Conservation (phyloP, 106 monocot genomes). For the Vanilla planifolia region DNA sequence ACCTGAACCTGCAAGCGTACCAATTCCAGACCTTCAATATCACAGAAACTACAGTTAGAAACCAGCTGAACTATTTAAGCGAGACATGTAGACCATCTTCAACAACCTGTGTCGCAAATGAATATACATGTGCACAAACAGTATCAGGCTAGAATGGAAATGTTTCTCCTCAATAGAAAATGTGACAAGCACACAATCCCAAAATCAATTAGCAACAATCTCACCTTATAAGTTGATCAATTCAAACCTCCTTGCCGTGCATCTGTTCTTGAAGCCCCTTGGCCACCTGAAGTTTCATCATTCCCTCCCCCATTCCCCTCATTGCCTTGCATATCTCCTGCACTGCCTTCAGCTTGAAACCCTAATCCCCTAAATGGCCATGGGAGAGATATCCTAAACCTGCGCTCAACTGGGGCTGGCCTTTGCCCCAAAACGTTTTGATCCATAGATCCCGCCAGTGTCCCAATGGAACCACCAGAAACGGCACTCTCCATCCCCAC, state of each 20-base stretch:
- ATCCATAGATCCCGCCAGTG: constrained; percentile 1
- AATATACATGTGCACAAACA: too few species aligned
- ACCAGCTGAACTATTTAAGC: too few species aligned
- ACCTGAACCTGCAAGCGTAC: too few species aligned
- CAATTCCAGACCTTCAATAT: too few species aligned
- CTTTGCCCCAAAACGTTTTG: constrained; percentile 12
- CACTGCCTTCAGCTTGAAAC: constrained; percentile 34
- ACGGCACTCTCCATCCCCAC: background rate
- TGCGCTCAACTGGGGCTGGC: constrained; percentile 40
- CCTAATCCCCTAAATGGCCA: constrained; percentile 49
- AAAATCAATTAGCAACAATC: constrained; percentile 1
- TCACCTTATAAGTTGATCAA: constrained; percentile 36
- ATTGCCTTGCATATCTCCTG: constrained; percentile 9
- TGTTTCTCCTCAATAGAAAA: too few species aligned
- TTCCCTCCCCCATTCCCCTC: constrained; percentile 18
- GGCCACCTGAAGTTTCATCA: constrained; percentile 28
- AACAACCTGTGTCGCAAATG: too few species aligned
- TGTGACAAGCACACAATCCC: too few species aligned
- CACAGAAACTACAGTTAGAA: too few species aligned
- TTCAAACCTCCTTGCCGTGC: constrained; percentile 47
- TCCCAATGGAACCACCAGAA: constrained; percentile 7
- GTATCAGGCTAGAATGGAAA: too few species aligned
- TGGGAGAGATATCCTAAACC: constrained; percentile 78
- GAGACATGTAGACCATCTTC: too few species aligned
- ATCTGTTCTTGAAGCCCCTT: constrained; percentile 20